phyloP scores from a whole-genome alignment of 2,329 filamentous ascomycete species.

The Leptographium lundbergii region DNA sequence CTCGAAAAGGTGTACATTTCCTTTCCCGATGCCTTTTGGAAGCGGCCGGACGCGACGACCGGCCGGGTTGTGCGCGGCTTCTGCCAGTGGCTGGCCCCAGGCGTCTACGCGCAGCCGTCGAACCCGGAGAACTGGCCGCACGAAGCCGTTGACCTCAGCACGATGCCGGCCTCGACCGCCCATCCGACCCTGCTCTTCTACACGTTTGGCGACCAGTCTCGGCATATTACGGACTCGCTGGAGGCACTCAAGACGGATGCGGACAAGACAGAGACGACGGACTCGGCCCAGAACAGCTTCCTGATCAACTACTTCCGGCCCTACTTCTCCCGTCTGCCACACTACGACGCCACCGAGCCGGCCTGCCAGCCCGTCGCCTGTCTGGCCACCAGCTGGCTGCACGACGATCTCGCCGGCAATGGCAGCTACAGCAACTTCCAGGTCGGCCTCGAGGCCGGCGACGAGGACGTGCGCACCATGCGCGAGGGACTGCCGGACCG shows the following conservation, averaged over 20 bases:
- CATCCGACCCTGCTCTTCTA: constrained; percentile 85
- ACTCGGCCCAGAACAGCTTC: constrained; percentile 19
- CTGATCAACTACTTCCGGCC: constrained; percentile 60
- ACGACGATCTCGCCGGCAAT: constrained; percentile 66
- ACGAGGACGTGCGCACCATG: constrained; percentile 57
- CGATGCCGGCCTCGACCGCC: constrained; percentile 41
- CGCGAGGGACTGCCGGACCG: constrained; percentile 49
- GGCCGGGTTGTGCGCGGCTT: constrained; percentile 47
- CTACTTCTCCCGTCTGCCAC: constrained; percentile 63
- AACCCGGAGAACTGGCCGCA: constrained; percentile 59
- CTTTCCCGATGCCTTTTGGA: constrained; percentile 69
- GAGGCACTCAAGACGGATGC: constrained; percentile 19
- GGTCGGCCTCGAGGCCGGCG: constrained; percentile 55
- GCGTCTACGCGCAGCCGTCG: constrained; percentile 44
- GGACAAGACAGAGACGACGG: not conserved
- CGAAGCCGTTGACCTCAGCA: constrained; percentile 65
- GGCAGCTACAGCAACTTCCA: constrained; percentile 84
- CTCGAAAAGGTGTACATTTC: constrained; percentile 54
- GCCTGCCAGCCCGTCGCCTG: constrained; percentile 50
- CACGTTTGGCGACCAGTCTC: constrained; percentile 51
- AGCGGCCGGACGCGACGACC: constrained; percentile 21
- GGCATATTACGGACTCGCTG: constrained; percentile 35
- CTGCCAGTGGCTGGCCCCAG: constrained; percentile 61
- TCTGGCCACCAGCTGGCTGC: constrained; percentile 65
- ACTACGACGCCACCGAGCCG: constrained; percentile 41